Conservation (phyloP, 441 rosid species). For the Gossypium laxum region DNA sequence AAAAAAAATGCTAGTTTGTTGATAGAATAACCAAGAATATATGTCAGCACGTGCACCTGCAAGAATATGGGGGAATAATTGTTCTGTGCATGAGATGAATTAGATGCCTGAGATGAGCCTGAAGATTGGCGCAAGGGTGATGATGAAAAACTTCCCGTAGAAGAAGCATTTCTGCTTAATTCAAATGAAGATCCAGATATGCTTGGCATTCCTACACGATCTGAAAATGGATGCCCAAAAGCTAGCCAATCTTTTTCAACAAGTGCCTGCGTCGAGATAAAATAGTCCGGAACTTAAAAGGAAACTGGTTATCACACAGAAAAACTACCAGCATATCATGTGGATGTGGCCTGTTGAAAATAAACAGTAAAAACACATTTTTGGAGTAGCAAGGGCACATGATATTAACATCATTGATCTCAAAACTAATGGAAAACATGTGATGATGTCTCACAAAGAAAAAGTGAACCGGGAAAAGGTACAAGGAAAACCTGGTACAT, state of each 20-base stretch:
- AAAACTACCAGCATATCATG: constrained; percentile 5
- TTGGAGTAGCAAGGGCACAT: not conserved
- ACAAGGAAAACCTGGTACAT: not conserved
- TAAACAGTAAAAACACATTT: not conserved
- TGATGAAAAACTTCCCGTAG: constrained; percentile 61
- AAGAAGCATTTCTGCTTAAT: constrained; percentile 67
- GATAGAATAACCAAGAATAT: constrained; percentile 2
- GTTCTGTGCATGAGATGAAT: constrained; percentile 68
- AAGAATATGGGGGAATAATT: constrained; percentile 89
- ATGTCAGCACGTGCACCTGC: constrained; percentile 44
- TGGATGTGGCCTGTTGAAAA: not conserved
- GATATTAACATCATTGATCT: not conserved
- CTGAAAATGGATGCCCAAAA: constrained; percentile 96
- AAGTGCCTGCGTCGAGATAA: constrained; percentile 55
- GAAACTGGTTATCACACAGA: not conserved
- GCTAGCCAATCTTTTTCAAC: constrained; percentile 98
- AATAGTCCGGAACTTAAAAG: not conserved
- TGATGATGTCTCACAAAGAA: not conserved
- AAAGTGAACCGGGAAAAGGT: not conserved
- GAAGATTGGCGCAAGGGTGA: constrained; percentile 65
- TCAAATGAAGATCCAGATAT: constrained; percentile 55
- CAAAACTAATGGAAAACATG: not conserved
- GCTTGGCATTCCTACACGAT: constrained; percentile 85
- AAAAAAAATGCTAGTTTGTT: not conserved
- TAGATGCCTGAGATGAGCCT: constrained; percentile 67